Conservation (phyloP, 208 protist species). For the Endotrypanum monterogeii region DNA sequence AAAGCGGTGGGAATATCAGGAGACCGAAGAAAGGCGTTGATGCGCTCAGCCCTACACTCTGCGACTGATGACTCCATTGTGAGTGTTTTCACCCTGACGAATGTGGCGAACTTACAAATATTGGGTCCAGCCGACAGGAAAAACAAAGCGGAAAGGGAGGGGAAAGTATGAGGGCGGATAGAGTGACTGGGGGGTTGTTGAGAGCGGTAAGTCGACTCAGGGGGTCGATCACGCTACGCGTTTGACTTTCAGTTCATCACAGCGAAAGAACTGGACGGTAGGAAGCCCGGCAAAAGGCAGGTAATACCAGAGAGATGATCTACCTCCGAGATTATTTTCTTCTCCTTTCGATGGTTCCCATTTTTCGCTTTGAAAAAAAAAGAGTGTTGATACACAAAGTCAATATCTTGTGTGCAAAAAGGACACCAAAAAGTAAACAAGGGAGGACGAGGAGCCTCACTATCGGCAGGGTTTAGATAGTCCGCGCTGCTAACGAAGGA, state of each 20-base stretch:
- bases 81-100: constrained; percentile 3
- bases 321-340: not conserved
- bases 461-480: not conserved
- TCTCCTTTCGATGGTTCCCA: not conserved
- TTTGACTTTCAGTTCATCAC: not conserved
- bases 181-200: too few species aligned
- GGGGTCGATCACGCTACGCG: not conserved
- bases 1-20: constrained; percentile 72
- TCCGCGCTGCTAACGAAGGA: not conserved
- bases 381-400: not conserved
- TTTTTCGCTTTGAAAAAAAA: not conserved
- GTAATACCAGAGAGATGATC: not conserved
- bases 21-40: constrained; percentile 43
- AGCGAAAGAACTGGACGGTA: not conserved
- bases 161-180: not conserved
- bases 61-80: constrained; percentile 16
- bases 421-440: not conserved
- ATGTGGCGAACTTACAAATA: constrained; percentile 1
- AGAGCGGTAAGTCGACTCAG: not conserved
- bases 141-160: not conserved
- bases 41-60: constrained; percentile 32
- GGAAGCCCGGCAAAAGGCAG: not conserved
- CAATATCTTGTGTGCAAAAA: not conserved
- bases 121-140: too few species aligned
- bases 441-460: not conserved